Evolutionary conservation across 768 basidiomycete species (phyloP), one percentile per base, ranked within the genome.

Genomic region (Crassisporium funariophilum): DNA sequence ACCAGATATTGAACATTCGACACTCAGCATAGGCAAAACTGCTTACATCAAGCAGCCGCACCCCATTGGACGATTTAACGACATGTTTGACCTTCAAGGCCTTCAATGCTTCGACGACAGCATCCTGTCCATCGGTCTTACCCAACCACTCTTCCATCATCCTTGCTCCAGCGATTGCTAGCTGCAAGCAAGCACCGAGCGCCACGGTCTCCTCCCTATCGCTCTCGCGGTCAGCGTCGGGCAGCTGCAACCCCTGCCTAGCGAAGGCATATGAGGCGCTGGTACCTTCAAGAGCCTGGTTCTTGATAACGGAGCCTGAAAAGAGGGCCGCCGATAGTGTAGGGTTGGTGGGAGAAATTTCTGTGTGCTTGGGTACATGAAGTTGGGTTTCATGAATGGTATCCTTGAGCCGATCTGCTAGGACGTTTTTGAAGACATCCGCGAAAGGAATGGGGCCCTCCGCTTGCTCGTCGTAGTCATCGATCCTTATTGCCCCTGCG

Each of bases 271-370:
- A 46, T 12, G 46, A 45, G 13, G 25, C 35, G 8, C 35, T 35
- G 1, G 22, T 31, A 20, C 33, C 36, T 25, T 45, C 17, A 22
- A 50, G 23, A 4, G 29, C 27, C n/a, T n/a, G n/a, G n/a, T 46
- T 36, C n/a, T 38, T 27, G 27, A 50, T n/a, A 4, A 31, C 35
- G 25, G 21, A 44, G 12, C 17, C 49, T 37, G 42, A 37, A 22
- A 50, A 45, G 37, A 50, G 36, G 4, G 49, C 49, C 2, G 29
- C 35, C 8, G 43, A 35, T 13, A 45, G 44, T 7, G 37, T 35
- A 16, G 34, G 33, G 23, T 45, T 45, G 5, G 9, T 7, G 24
- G 44, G 44, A 1, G 5, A 11, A 27, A 45, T 9, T 3, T 25
- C 35, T 13, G 23, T 27, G 17, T 45, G 44, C 11, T 45, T 45